phyloP scores from a whole-genome alignment of 75 land plant genomes.

The Pinus albicaulis region DNA sequence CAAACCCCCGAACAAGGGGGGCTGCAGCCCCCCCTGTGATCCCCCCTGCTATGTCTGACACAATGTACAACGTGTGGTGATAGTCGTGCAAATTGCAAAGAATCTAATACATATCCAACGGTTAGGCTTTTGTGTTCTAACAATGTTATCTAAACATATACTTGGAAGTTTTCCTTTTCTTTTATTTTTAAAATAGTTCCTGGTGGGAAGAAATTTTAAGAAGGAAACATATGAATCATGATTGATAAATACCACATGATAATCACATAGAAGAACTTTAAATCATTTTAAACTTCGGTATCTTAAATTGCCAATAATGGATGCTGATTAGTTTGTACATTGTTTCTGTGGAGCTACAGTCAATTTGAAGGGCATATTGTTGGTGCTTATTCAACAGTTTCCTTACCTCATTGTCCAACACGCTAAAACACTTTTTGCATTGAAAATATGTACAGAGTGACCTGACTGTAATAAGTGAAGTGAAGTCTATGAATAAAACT shows the following conservation, averaged over 20 bases:
- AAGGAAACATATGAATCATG: too few species aligned
- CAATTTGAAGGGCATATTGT: too few species aligned
- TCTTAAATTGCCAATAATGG: neutral
- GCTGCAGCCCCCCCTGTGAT: too few species aligned
- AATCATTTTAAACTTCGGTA: neutral
- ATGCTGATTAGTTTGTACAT: neutral
- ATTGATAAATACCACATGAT: neutral
- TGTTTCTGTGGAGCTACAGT: neutral
- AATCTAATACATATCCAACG: neutral
- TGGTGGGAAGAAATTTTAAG: neutral
- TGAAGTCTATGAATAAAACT: neutral
- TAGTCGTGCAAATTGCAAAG: too few species aligned
- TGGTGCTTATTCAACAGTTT: too few species aligned
- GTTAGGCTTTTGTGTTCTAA: neutral
- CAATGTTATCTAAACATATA: neutral
- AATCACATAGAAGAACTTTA: neutral
- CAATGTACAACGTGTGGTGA: too few species aligned
- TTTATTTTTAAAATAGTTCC: neutral
- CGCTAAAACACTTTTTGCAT: too few species aligned
- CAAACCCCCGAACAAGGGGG: too few species aligned
- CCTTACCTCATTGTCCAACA: too few species aligned
- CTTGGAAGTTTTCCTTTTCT: too few species aligned
- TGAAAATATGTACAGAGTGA: neutral
- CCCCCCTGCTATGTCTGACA: too few species aligned
- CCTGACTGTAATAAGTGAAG: neutral